phyloP scores from a whole-genome alignment of 2,329 filamentous ascomycete species.

The Daldinia sp. region DNA sequence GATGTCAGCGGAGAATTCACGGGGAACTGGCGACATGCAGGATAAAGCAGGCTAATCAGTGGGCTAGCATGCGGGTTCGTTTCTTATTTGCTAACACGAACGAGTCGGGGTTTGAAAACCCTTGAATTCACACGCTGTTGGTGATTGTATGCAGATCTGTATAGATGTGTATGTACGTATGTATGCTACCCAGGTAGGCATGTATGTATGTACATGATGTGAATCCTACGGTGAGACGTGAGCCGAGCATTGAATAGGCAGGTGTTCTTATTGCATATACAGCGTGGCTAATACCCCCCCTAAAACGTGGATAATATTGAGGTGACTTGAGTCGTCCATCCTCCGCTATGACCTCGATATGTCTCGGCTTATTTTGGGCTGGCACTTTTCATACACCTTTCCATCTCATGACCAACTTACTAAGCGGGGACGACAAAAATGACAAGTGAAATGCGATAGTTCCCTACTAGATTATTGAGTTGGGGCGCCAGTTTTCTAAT shows the following conservation, averaged over 20 bases:
- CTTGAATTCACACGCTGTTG: slow-evolving; percentile 24
- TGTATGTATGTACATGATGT: slow-evolving; percentile 34
- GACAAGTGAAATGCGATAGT: slow-evolving; percentile 19
- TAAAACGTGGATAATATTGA: slow-evolving; percentile 15
- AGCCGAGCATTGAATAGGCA: slow-evolving; percentile 32
- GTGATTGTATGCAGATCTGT: slow-evolving; percentile 24
- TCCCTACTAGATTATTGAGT: neutral
- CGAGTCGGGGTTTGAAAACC: slow-evolving; percentile 11
- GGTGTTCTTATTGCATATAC: slow-evolving; percentile 25
- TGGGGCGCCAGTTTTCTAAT: neutral
- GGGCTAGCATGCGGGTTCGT: slow-evolving; percentile 18
- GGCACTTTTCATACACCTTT: neutral
- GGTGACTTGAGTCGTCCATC: slow-evolving; percentile 17
- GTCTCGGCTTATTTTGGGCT: slow-evolving; percentile 23
- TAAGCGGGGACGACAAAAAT: slow-evolving; percentile 21
- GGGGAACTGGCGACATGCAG: slow-evolving; percentile 18
- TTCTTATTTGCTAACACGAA: slow-evolving; percentile 12
- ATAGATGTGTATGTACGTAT: slow-evolving; percentile 7
- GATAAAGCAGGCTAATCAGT: slow-evolving; percentile 16
- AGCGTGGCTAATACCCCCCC: slow-evolving; percentile 11
- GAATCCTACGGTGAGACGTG: slow-evolving; percentile 40
- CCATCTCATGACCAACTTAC: slow-evolving; percentile 10
- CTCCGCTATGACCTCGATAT: slow-evolving; percentile 18
- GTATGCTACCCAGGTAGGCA: neutral
- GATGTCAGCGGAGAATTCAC: slow-evolving; percentile 14